A percentile compares a stretch with the other conserved stretches of the same genome.
phyloP scores from a whole-genome alignment of 257 asterid species.

The Forsythia suspensa region DNA sequence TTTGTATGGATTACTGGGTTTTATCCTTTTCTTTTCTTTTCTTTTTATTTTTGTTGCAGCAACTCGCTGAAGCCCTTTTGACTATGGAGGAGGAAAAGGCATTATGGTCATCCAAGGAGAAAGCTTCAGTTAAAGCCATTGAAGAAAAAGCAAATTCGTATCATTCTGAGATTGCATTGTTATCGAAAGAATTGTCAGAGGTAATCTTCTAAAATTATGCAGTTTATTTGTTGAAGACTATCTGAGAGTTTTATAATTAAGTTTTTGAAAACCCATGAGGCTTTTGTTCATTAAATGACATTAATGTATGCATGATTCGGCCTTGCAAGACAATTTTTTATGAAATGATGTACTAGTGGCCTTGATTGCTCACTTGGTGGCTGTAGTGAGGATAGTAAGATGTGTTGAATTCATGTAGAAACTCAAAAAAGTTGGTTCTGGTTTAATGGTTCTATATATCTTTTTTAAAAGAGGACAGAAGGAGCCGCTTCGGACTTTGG shows the following conservation, averaged over 20 bases:
- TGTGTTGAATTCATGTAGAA: not conserved
- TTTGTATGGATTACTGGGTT: conserved; percentile 17
- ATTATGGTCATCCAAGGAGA: conserved; percentile 88
- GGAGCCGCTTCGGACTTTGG: not conserved
- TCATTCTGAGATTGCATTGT: conserved; percentile 48
- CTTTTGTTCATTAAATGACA: not conserved
- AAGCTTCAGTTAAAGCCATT: conserved; percentile 70
- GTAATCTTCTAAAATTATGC: conserved; percentile 38
- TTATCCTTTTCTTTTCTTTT: conserved; percentile 17
- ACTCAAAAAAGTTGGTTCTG: not conserved
- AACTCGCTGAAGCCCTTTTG: conserved; percentile 89
- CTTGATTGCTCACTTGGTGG: not conserved
- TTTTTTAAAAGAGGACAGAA: not conserved
- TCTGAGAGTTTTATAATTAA: not conserved
- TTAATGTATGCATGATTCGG: not conserved
- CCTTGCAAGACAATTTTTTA: not conserved
- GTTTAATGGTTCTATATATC: not conserved
- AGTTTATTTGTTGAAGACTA: not conserved
- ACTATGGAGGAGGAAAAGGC: conserved; percentile 92
- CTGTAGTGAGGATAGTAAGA: not conserved
- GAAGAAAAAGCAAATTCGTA: conserved; percentile 50
- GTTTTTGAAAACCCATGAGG: not conserved
- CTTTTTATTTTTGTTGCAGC: conserved; percentile 41
- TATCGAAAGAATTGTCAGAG: conserved; percentile 60
- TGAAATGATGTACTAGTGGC: not conserved